Percentiles rank a stretch among this genome's conserved stretches.
Evolutionary conservation across 495 filamentous ascomycete species (phyloP).

Genomic region (Daldinia concentrica): DNA sequence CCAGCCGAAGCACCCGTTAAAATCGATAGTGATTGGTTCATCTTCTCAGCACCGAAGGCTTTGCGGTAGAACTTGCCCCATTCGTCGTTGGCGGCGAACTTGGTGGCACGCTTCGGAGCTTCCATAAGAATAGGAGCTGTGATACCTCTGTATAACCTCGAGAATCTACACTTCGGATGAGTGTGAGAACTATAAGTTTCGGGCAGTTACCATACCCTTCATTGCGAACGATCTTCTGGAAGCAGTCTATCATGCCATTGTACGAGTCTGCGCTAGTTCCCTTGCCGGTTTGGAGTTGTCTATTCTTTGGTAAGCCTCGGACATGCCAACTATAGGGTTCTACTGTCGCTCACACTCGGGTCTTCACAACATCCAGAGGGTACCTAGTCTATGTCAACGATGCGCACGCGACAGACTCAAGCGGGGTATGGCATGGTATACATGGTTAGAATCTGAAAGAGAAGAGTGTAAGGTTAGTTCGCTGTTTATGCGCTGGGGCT

Average conservation of each 20-base stretch:
- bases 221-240: conserved; percentile 91
- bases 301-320: conserved; percentile 53
- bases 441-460: conserved; percentile 25
- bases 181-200: neutral
- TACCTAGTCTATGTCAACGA: conserved; percentile 82
- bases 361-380: conserved; percentile 98
- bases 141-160: conserved; percentile 94
- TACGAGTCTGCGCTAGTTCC: conserved; percentile 79
- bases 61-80: conserved; percentile 94
- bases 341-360: conserved; percentile 77
- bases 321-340: conserved; percentile 12
- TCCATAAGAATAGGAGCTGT: conserved; percentile 97
- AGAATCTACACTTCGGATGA: conserved; percentile 65
- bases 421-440: conserved; percentile 31
- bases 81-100: conserved; percentile 98
- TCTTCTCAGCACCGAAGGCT: conserved; percentile 81
- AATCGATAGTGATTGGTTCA: conserved; percentile 88
- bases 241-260: conserved; percentile 97
- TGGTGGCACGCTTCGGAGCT: conserved; percentile 96
- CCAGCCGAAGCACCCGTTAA: conserved; percentile 94
- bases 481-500: conserved; percentile 19
- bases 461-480: conserved; percentile 16
- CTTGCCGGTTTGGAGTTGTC: conserved; percentile 84
- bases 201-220: conserved; percentile 75
- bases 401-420: conserved; percentile 46